Conservation (phyloP, 805 yeast genomes). For the Saccharomycopsis fermentans region DNA sequence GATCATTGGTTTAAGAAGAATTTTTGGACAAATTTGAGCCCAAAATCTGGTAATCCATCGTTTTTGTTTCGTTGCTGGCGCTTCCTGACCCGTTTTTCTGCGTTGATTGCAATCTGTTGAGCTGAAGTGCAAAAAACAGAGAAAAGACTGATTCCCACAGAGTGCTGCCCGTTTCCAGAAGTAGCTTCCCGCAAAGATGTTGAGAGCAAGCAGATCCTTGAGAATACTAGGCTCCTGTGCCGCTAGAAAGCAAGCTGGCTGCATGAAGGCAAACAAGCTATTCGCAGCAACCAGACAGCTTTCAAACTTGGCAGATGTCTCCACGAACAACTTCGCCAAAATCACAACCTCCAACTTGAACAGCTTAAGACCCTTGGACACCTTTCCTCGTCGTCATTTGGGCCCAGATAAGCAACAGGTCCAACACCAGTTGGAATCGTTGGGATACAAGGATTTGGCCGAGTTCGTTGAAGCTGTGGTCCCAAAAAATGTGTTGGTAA, state of each 20-base stretch:
- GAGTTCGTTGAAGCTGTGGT: slow-evolving; percentile 64
- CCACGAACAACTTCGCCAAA: slow-evolving; percentile 40
- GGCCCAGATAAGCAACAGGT: slow-evolving; percentile 69
- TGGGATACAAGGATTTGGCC: slow-evolving; percentile 60
- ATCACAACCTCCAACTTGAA: slow-evolving; percentile 34
- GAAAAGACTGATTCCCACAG: too few species aligned
- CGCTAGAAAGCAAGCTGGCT: not conserved
- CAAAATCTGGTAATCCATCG: too few species aligned
- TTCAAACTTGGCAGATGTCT: slow-evolving; percentile 35
- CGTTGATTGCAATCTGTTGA: too few species aligned
- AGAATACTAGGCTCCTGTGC: not conserved
- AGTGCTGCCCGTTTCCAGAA: too few species aligned
- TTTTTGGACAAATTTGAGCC: too few species aligned
- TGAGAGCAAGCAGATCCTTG: not conserved
- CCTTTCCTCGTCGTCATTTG: slow-evolving; percentile 82
- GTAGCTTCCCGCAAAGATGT: not conserved
- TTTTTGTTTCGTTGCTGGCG: too few species aligned
- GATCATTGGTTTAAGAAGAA: too few species aligned
- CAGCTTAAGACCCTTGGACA: slow-evolving; percentile 34
- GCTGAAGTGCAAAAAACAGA: too few species aligned
- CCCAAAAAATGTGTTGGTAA: slow-evolving; percentile 64
- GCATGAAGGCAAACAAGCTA: not conserved
- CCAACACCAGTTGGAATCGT: slow-evolving; percentile 47
- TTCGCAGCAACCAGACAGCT: not conserved
- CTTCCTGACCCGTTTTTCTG: too few species aligned